Base-by-base conservation (phyloP, 305 asterid species). In the Withania somnifera region DNA sequence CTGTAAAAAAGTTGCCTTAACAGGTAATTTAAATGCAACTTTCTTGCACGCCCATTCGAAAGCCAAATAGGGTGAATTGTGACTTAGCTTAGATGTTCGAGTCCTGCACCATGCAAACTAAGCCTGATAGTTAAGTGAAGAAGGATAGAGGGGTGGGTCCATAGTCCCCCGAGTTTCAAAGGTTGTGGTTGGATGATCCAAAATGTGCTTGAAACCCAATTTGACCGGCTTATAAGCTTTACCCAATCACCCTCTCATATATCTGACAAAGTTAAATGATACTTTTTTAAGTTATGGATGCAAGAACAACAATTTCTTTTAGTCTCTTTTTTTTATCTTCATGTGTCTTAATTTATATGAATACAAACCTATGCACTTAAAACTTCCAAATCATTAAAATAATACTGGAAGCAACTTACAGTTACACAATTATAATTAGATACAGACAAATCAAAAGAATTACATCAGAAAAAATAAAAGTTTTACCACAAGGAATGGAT, bases 401-500 rank as follows among this genome's bases (percentile, higher is more conserved):
- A 47, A 47, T 28, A 61, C n/a, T 75, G 53, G 54, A 68, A 68
- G 28, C 15, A 67, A 68, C 54, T 40, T 68, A 40, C 34, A 40
- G 32, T 68, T 19, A 5, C 22, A 22, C 77, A 68, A 40, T 42
- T 68, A 40, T 20, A 11, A 20, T 40, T 75, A 26, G 28, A 75
- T 11, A 50, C 19, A 15, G 60, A 15, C 58, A 50, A 75, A 51
- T 50, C 28, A 50, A 32, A 66, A 26, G 42, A 26, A 50, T 17
- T 75, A 75, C 26, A 75, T 24, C 58, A 75, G 42, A 42, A 75
- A 32, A 56, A 51, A 51, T 30, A 50, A 20, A 45, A 61, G 30
- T 80, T 63, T 87, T 95, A 95, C 99, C 99, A 85, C 99, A 95
- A 30, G 99, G 97, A 82, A 94, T 87, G 57, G 92, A 90, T 84